Evolutionary conservation across 148 eudicot species (phyloP).

Genomic region (Amaranthus hypochondriacus): DNA sequence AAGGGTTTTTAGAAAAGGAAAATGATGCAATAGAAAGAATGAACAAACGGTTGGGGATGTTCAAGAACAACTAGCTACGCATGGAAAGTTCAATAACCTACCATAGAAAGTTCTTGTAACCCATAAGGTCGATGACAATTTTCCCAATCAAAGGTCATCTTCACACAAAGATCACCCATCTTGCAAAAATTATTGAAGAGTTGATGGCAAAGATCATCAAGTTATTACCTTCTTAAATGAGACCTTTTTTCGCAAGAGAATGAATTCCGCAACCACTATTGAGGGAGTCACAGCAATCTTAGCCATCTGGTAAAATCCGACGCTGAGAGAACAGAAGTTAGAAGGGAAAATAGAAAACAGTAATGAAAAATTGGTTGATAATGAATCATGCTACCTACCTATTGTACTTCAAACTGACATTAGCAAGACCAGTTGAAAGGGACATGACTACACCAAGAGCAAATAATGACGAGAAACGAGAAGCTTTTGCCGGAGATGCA

Average conservation of each 20-base stretch:
- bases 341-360: slow-evolving; percentile 5
- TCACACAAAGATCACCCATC: background rate
- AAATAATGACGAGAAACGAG: slow-evolving; percentile 61
- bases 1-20: background rate
- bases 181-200: background rate
- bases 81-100: too few species aligned
- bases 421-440: slow-evolving; percentile 89
- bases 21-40: too few species aligned
- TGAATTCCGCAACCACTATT: slow-evolving; percentile 79
- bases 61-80: too few species aligned
- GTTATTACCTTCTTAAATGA: slow-evolving; percentile 61
- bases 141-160: background rate
- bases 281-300: slow-evolving; percentile 95
- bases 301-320: slow-evolving; percentile 99
- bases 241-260: slow-evolving; percentile 59
- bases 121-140: background rate
- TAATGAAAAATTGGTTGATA: background rate
- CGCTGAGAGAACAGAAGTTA: slow-evolving; percentile 40
- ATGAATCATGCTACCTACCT: slow-evolving; percentile 41
- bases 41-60: too few species aligned
- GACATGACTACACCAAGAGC: slow-evolving; percentile 91
- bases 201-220: slow-evolving; percentile 7
- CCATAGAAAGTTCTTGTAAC: too few species aligned
- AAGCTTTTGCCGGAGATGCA: slow-evolving; percentile 60
- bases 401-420: slow-evolving; percentile 91